Evolutionary conservation across 768 basidiomycete genomes (phyloP), one percentile per base, ranked within the genome.

Genomic region (Leccinum longicurvipes): DNA sequence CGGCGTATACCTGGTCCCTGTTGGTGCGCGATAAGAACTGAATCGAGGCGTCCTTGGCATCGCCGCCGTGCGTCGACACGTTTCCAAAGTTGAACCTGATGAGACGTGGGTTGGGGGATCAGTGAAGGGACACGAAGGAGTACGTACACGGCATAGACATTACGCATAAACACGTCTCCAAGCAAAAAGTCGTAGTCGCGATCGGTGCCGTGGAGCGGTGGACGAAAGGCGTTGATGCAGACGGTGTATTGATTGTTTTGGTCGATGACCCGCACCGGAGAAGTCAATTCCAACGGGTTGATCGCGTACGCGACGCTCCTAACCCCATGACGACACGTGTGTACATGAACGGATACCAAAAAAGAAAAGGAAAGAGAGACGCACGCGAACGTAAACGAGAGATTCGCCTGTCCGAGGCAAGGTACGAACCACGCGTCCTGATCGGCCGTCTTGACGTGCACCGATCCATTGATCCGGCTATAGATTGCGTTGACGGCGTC

Each of bases 121-220:
- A n/a, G 11, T 7, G 3, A 1, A 17, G 24, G 25, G 12, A 11
- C 54, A n/a, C 1, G 6, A 3, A 7, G 55, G 21, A 3, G 11
- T 21, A 5, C 76, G 5, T 65, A 78, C 77, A 77, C 72, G 1
- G 74, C 66, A 53, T 79, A 79, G 24, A 77, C 74, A 51, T 79
- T 79, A 31, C 78, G 75, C 61, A 79, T 71, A 64, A 78, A 78
- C 4, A 74, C 67, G 56, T 76, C 76, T 2, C 78, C 78, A 39
- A 79, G 70, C 2, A 76, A 47, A n/a, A 71, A 70, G 24, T 79
- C 78, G 27, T 74, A 66, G 14, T 68, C 77, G 49, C 21, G 55
- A 24, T 54, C 55, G 3, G 41, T 57, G 7, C 60, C 62, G 36
- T 63, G 52, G 11, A 76, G 71, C 2, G 67, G 66, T 3, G 65